phyloP scores from a whole-genome alignment of 2,329 filamentous ascomycete genomes.

The Parafenestella ontariensis region DNA sequence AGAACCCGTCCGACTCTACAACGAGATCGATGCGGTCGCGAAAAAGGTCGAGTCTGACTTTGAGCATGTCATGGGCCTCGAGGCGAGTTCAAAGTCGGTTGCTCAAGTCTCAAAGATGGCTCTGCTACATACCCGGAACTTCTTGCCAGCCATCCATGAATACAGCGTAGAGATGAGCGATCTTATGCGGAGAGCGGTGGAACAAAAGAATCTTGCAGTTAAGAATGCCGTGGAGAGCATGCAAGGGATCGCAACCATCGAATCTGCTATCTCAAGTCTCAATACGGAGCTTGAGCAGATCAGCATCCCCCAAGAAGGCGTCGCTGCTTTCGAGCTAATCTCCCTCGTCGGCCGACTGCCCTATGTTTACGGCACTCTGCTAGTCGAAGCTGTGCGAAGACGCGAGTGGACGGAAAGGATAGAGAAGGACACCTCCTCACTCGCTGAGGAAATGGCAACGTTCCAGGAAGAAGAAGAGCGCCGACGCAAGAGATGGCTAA shows the following conservation, averaged over 20 bases:
- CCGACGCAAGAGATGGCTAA: conserved; percentile 87
- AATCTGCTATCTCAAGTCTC: conserved; percentile 74
- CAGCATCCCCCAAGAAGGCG: conserved; percentile 75
- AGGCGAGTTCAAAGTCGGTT: conserved; percentile 69
- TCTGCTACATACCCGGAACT: conserved; percentile 67
- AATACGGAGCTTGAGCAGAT: conserved; percentile 76
- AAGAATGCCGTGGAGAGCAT: conserved; percentile 74
- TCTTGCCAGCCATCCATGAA: conserved; percentile 66
- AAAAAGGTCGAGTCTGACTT: conserved; percentile 89
- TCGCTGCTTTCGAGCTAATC: conserved; percentile 81
- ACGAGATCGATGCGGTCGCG: conserved; percentile 85
- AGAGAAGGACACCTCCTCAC: conserved; percentile 80
- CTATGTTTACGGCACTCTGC: conserved; percentile 85
- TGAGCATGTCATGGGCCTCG: conserved; percentile 74
- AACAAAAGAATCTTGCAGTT: conserved; percentile 72
- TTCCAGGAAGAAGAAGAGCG: conserved; percentile 94
- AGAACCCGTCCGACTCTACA: conserved; percentile 72
- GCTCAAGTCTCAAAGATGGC: conserved; percentile 70
- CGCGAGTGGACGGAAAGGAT: conserved; percentile 92
- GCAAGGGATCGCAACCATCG: conserved; percentile 81
- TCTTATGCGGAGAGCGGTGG: conserved; percentile 59
- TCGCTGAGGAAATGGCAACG: conserved; percentile 91
- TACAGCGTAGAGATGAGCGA: conserved; percentile 64
- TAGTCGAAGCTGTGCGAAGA: conserved; percentile 84
- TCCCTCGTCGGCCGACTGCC: conserved; percentile 83